Percentiles rank a stretch among this genome's conserved stretches.
Evolutionary conservation across 2,329 filamentous ascomycete genomes (phyloP).

Genomic region (Diaporthe helianthi): DNA sequence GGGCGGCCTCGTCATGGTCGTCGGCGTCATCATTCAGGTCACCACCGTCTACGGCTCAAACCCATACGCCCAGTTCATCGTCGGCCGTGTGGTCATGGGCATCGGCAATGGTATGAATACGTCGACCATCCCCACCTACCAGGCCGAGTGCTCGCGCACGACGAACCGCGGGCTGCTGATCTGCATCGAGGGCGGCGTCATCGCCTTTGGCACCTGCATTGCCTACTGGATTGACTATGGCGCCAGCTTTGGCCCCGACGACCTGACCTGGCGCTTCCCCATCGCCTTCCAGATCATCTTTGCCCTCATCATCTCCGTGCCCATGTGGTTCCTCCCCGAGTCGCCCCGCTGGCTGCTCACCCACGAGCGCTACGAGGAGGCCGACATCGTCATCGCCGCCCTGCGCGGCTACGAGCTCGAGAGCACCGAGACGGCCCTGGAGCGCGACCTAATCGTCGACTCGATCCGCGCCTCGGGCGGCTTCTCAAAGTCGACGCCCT

Average conservation of each 20-base stretch:
- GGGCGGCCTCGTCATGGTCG: constrained; percentile 64
- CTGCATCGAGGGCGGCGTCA: constrained; percentile 53
- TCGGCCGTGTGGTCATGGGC: constrained; percentile 58
- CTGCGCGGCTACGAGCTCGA: constrained; percentile 54
- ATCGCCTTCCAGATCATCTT: constrained; percentile 53
- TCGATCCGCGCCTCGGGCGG: constrained; percentile 64
- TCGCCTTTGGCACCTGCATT: constrained; percentile 51
- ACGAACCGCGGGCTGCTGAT: constrained; percentile 52
- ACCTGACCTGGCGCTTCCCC: constrained; percentile 62
- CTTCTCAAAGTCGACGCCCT: constrained; percentile 52
- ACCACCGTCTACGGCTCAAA: constrained; percentile 42
- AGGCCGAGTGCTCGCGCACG: constrained; percentile 54
- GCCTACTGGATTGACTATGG: constrained; percentile 59
- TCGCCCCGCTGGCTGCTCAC: constrained; percentile 50
- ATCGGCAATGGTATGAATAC: constrained; percentile 61
- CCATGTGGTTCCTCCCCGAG: constrained; percentile 49
- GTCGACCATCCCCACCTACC: constrained; percentile 54
- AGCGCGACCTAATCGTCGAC: constrained; percentile 68
- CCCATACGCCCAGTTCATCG: constrained; percentile 53
- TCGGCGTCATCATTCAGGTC: constrained; percentile 67
- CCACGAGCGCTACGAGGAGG: constrained; percentile 46
- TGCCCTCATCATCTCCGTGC: constrained; percentile 43
- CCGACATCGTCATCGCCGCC: constrained; percentile 45
- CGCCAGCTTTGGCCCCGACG: constrained; percentile 47
- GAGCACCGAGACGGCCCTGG: constrained; percentile 61